phyloP scores from a whole-genome alignment of 148 eudicot species.

The Persicaria maculosa region DNA sequence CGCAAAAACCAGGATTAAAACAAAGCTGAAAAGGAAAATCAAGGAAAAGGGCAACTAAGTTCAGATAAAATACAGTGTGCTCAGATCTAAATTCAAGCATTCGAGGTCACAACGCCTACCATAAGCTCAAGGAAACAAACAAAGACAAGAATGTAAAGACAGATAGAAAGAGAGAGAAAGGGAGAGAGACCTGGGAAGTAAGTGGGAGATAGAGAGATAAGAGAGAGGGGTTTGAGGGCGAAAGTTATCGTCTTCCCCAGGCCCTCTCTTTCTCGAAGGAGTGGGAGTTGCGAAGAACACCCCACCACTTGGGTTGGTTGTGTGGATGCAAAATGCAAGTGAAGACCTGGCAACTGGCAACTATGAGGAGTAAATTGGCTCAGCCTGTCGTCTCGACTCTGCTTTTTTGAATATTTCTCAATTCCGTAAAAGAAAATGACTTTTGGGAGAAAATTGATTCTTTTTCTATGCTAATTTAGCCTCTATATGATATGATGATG shows the following conservation, averaged over 20 bases:
- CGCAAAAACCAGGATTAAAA: background rate
- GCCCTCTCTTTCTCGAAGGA: constrained; percentile 1
- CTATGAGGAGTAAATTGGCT: background rate
- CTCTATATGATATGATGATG: too few species aligned
- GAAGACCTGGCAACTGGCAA: constrained; percentile 9
- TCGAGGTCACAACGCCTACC: background rate
- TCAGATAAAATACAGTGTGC: background rate
- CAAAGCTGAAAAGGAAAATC: background rate
- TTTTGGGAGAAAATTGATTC: background rate
- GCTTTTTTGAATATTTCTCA: background rate
- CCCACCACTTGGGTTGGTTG: constrained; percentile 15
- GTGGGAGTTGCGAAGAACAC: constrained; percentile 22
- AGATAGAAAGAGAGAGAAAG: background rate
- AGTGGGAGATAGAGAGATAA: background rate
- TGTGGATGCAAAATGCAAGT: background rate
- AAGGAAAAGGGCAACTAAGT: background rate
- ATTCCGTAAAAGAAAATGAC: constrained; percentile 1
- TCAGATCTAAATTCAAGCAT: constrained; percentile 3
- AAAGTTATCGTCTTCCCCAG: background rate
- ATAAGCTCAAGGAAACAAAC: background rate
- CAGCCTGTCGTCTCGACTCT: constrained; percentile 15
- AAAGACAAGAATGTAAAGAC: background rate
- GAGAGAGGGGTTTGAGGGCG: constrained; percentile 5
- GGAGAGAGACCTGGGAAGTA: background rate
- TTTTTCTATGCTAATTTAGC: background rate